Conservation (phyloP, 768 basidiomycete species). For the Russula sp. region DNA sequence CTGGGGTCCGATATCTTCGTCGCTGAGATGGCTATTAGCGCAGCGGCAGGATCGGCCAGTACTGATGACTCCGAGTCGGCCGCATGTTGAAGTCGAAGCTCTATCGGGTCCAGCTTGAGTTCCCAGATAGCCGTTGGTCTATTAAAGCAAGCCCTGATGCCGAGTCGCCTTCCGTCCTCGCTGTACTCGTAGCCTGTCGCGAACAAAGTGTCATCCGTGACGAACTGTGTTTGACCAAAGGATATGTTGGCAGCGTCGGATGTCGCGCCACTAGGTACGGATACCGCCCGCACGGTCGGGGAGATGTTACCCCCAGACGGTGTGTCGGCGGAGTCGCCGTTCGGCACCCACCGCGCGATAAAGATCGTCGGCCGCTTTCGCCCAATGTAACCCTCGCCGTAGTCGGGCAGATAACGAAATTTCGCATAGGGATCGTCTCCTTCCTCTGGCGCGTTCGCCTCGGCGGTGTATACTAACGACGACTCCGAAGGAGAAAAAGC, state of each 20-base stretch:
- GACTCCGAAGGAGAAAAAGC: slow-evolving; percentile 29
- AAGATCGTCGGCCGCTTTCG: slow-evolving; percentile 26
- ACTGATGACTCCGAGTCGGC: neutral
- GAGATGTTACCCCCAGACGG: neutral
- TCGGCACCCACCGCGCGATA: slow-evolving; percentile 13
- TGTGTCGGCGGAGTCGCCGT: neutral
- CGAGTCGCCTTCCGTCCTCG: slow-evolving; percentile 35
- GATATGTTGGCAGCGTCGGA: neutral
- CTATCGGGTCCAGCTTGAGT: slow-evolving; percentile 25
- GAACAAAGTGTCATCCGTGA: slow-evolving; percentile 29
- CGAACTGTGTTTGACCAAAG: slow-evolving; percentile 29
- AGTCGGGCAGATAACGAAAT: slow-evolving; percentile 28
- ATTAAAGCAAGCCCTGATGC: slow-evolving; percentile 37
- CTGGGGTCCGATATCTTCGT: slow-evolving; percentile 23
- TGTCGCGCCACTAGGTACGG: neutral
- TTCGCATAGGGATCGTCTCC: slow-evolving; percentile 18
- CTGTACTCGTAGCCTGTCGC: slow-evolving; percentile 35
- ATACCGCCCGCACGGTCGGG: slow-evolving; percentile 13
- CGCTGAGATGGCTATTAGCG: slow-evolving; percentile 7
- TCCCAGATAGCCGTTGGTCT: slow-evolving; percentile 34
- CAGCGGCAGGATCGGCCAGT: neutral
- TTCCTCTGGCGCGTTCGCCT: slow-evolving; percentile 26
- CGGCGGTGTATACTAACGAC: slow-evolving; percentile 28
- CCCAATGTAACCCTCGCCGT: slow-evolving; percentile 26
- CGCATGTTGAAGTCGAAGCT: neutral